phyloP scores from a whole-genome alignment of 371 early-diverging fungal genomes.

The Mortierella sp. region DNA sequence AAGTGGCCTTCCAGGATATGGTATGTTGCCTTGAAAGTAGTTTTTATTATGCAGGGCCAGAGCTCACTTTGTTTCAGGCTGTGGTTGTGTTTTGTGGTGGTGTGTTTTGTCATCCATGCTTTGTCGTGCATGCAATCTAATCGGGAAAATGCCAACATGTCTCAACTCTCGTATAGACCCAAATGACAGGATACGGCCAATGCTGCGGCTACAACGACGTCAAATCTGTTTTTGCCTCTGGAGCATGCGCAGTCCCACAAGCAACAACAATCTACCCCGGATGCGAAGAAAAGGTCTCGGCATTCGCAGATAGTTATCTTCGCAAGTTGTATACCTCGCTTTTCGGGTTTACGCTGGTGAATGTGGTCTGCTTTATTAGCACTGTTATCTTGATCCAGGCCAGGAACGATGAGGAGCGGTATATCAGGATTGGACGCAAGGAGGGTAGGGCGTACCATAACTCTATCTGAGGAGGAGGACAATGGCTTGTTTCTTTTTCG shows the following conservation, averaged over 20 bases:
- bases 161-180: conserved; percentile 22
- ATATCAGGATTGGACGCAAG: conserved; percentile 57
- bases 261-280: conserved; percentile 14
- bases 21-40: conserved; percentile 25
- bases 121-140: no score
- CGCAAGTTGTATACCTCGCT: conserved; percentile 58
- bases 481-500: background rate
- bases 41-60: background rate
- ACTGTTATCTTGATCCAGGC: conserved; percentile 57
- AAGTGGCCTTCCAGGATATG: conserved; percentile 53
- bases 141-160: no score
- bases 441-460: conserved; percentile 51
- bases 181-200: conserved; percentile 37
- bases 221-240: conserved; percentile 9
- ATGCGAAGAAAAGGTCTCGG: conserved; percentile 55
- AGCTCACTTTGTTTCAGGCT: background rate
- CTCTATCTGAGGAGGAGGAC: conserved; percentile 29
- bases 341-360: conserved; percentile 57
- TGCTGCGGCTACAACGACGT: conserved; percentile 46
- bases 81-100: background rate
- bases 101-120: background rate
- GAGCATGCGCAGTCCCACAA: conserved; percentile 9
- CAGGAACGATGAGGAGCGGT: conserved; percentile 60
- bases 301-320: conserved; percentile 46
- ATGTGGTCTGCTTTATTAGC: conserved; percentile 55